Conservation (phyloP, 352 stramenopile species). For the Phytophthora sp. region DNA sequence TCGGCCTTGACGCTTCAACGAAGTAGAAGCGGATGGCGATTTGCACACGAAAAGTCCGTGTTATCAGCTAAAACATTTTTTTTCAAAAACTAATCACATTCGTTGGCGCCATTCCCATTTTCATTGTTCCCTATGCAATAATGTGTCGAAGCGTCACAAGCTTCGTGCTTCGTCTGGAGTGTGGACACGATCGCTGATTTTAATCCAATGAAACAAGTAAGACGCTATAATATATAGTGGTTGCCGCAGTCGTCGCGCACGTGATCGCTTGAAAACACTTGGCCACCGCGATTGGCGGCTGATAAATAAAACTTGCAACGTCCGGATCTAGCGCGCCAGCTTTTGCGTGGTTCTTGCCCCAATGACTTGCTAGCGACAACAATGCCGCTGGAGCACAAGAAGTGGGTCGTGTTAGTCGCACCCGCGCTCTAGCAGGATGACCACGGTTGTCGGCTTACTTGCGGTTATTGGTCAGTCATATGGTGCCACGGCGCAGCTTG, state of each 20-base stretch:
- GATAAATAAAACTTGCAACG: conserved; percentile 14
- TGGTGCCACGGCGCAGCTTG: conserved; percentile 6
- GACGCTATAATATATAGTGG: too few relatives aligned
- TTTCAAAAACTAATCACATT: background rate
- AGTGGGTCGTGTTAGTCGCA: conserved; percentile 24
- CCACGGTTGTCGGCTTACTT: conserved; percentile 4
- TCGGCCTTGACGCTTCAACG: background rate
- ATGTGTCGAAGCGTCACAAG: too few relatives aligned
- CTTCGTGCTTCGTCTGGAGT: too few relatives aligned
- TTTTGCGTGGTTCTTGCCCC: conserved; percentile 3
- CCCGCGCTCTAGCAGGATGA: conserved; percentile 13
- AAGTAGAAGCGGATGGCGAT: too few relatives aligned
- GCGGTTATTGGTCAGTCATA: conserved; percentile 14
- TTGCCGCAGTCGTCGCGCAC: conserved; percentile 10
- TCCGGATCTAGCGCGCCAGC: conserved; percentile 12
- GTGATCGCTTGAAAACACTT: conserved; percentile 24
- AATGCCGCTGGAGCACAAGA: conserved; percentile 22
- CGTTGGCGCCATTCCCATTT: too few relatives aligned
- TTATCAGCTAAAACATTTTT: background rate
- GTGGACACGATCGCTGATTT: conserved; percentile 22
- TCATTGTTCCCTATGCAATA: too few relatives aligned
- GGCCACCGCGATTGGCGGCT: conserved; percentile 15
- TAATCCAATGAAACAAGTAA: too few relatives aligned
- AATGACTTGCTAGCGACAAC: conserved; percentile 13
- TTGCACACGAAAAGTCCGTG: background rate